Base-by-base conservation (phyloP, 257 asterid genomes). In the Nicotiana obtusifolia region DNA sequence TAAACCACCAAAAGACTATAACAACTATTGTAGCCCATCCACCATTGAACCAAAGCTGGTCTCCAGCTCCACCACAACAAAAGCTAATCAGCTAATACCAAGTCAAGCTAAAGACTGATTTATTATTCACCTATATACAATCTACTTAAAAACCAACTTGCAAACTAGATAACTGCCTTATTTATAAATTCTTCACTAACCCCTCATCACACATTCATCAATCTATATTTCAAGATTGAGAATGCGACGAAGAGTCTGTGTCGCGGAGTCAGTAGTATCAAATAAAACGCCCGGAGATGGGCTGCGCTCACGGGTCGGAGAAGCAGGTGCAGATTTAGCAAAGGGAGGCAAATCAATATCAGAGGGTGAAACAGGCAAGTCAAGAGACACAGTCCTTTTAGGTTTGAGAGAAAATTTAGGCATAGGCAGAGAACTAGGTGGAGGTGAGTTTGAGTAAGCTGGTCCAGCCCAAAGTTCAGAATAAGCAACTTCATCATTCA, bases 401-500 rank as follows among this genome's bases (percentile, higher is more conserved):
- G 94, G 93, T 83, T 77, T 86, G 82, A 89, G 24, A 15, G 95
- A 90, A 81, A 96, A 96, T 82, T 91, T 96, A 3, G 99, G 98
- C 5, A 96, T 90, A 52, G 99, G 99, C 86, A 96, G 86, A 7
- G 97, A 96, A 86, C 99, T 94, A 1, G 99, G 99, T 8, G 97
- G 95, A 57, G 99, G 98, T 15, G 99, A 96, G 83, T 91, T 93
- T 0, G 97, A 96, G 80, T 96, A 96, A 6, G 98, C 89, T 30
- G 99, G 97, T 7, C 99, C 99, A 82, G 99, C 99, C 99, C 99
- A 96, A 16, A 85, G 95, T 90, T 94, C 99, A n/a, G 93, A 91
- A 81, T 89, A 93, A 81, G 59, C 65, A 57, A 89, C 80, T 35
- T 84, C 95, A n/a, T 81, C 85, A 31, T 22, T 66, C 31, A 78